Base-by-base conservation (phyloP, 1,284 basidiomycete species). In the Pascua sp. region DNA sequence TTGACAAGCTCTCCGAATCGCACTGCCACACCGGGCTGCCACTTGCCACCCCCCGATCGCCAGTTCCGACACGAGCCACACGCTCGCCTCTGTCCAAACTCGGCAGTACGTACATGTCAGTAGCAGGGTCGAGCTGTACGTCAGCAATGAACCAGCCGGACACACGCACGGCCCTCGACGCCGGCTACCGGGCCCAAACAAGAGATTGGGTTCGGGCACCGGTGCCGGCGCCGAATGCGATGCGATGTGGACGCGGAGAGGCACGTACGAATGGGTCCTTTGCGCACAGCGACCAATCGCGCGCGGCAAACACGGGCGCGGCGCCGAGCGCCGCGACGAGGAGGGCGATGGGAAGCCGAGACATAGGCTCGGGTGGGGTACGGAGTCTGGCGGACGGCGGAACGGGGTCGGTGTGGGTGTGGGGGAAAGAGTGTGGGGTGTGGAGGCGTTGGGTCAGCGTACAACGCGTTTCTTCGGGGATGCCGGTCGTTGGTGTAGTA, bases 201-300 rank as follows among this genome's bases (percentile, higher is more conserved):
- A 3, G 17, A 11, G 16, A 2, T 10, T 16, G 16, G 15, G 43
- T 8, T 17, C 12, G 13, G n/a, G 17, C 10, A 17, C 17, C 16
- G 10, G 10, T 15, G n/a, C n/a, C 43, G 10, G n/a, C n/a, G n/a
- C n/a, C n/a, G 15, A 16, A 44, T 11, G 43, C 43, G 17, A n/a
- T 44, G 43, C 17, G n/a, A 24, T 24, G n/a, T 37, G 32, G 37
- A 24, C 18, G 15, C 32, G 37, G n/a, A n/a, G n/a, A 24, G 17
- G n/a, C 11, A 47, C 55, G 16, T 36, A 56, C 55, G 9, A 32
- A 18, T 13, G 54, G 53, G 47, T 59, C 57, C 38, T 45, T 43
- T 10, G 15, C 39, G 47, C 57, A 59, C 17, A 42, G 52, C 11
- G 57, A 47, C 47, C 55, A 55, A 11, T 49, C 42, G 13, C 49